Evolutionary conservation across 1,284 basidiomycete genomes (phyloP), one percentile per base, ranked within the genome.

Genomic region (Ustilago hordei): DNA sequence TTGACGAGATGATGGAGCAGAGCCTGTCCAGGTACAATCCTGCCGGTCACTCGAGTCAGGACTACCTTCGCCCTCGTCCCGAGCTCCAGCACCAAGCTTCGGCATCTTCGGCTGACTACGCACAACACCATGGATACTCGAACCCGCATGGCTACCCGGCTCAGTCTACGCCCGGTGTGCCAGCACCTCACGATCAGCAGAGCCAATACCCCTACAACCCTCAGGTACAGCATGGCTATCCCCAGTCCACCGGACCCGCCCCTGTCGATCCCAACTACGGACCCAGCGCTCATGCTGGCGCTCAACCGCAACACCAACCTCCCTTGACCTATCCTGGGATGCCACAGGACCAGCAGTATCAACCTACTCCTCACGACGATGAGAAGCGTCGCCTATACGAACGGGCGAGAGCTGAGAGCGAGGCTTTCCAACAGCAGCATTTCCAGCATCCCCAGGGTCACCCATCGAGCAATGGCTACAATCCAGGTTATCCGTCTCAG

Each of bases 1-100:
- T 94, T 78, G 93, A 95, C 82, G 88, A 91, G 32, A 93, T 94
- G 92, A 95, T 95, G 93, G 93, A 95, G 86, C 93, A 94, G 71
- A 93, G 91, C 81, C 87, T 95, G 17, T 91, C 93, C 2, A 88
- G 91, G 71, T 92, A 93, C 82, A 89, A 85, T 45, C 80, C 78
- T 2, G 70, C 60, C 17, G 78, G 64, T 9, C 77, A 75, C 5
- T 66, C 72, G n/a, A 64, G 62, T n/a, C 72, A 72, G 52, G 69
- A 75, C 54, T 72, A 75, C 28, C 59, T 69, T 35, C 72, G 65
- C 5, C 48, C 77, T 5, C 65, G 72, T 55, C 76, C 76, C 31
- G 63, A 69, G 17, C 70, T 71, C 19, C 62, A 68, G 39, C 75
- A 78, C 45, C 75, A 77, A 5, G 55, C 66, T 41, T 76, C 74